These are phyloP conservation scores for Mucor racemosus DNA, from an alignment of 371 early-diverging fungal species.

Conservation along the genomic window DNA sequence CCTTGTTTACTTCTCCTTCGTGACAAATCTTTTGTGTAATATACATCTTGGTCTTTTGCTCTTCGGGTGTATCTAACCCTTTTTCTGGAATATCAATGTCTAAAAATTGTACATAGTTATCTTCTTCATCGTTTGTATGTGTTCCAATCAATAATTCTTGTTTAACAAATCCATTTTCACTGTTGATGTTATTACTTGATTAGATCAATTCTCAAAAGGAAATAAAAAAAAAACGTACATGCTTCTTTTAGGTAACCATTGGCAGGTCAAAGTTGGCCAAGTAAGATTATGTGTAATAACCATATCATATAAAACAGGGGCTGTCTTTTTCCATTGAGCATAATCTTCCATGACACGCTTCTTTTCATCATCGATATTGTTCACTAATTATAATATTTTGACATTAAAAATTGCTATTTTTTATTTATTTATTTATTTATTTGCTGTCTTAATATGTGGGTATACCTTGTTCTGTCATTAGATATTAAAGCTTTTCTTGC, in stretches of 20 bases:
- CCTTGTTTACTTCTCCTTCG: constrained; percentile 95
- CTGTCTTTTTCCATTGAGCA: constrained; percentile 99
- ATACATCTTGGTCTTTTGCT: constrained; percentile 21
- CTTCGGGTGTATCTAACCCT: constrained; percentile 50
- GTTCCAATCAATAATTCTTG: constrained; percentile 94
- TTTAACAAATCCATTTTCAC: constrained; percentile 56
- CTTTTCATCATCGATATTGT: constrained; percentile 43
- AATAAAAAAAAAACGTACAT: constrained; percentile 46
- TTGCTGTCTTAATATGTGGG: neutral
- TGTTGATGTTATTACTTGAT: neutral
- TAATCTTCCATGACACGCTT: constrained; percentile 94
- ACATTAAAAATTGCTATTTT: neutral
- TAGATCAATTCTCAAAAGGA: too few relatives aligned
- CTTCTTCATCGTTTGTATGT: constrained; percentile 94
- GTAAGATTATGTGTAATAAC: constrained; percentile 96
- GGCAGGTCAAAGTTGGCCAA: constrained; percentile 98
- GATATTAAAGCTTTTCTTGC: neutral
- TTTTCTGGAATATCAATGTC: constrained; percentile 80
- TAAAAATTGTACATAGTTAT: constrained; percentile 93
- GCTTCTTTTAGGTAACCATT: constrained; percentile 97
- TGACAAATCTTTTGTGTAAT: constrained; percentile 90
- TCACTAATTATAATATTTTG: neutral
- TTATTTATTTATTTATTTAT: neutral
- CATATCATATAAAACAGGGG: constrained; percentile 97
- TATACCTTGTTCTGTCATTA: constrained; percentile 1